Evolutionary conservation across 2,329 filamentous ascomycete genomes (phyloP).

Genomic region (Xylariaceae sp.): DNA sequence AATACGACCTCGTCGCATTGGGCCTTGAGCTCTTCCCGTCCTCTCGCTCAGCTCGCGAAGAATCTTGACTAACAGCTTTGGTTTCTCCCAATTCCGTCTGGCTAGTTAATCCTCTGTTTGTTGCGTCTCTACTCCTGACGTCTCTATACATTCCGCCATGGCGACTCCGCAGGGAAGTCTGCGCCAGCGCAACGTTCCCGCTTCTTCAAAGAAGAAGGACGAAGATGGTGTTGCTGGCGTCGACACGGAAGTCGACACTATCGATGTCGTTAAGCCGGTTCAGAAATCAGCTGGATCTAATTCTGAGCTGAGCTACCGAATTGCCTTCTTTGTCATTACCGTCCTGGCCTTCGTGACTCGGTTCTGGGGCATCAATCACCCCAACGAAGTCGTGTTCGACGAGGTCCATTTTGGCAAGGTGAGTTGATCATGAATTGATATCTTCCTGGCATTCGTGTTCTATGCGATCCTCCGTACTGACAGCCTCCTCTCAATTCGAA

Average conservation of each 20-base stretch:
- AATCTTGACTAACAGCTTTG: slow-evolving; percentile 2
- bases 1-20: neutral
- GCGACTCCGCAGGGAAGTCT: slow-evolving; percentile 52
- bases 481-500: slow-evolving; percentile 31
- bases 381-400: slow-evolving; percentile 95
- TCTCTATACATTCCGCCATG: slow-evolving; percentile 29
- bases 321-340: slow-evolving; percentile 73
- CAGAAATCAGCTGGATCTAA: slow-evolving; percentile 35
- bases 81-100: neutral
- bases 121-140: slow-evolving; percentile 5
- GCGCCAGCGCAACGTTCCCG: slow-evolving; percentile 53
- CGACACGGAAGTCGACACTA: slow-evolving; percentile 48
- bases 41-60: neutral
- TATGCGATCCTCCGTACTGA: slow-evolving; percentile 3
- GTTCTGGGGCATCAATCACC: slow-evolving; percentile 94
- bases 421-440: slow-evolving; percentile 28
- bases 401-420: slow-evolving; percentile 99
- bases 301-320: slow-evolving; percentile 78
- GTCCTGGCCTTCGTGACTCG: slow-evolving; percentile 80
- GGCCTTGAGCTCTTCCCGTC: neutral
- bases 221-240: slow-evolving; percentile 35
- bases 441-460: neutral
- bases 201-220: slow-evolving; percentile 46
- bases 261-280: slow-evolving; percentile 35
- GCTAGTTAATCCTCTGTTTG: slow-evolving; percentile 1